Conservation (phyloP, 139 green algal genomes). For the Picochlorum costavermella region DNA sequence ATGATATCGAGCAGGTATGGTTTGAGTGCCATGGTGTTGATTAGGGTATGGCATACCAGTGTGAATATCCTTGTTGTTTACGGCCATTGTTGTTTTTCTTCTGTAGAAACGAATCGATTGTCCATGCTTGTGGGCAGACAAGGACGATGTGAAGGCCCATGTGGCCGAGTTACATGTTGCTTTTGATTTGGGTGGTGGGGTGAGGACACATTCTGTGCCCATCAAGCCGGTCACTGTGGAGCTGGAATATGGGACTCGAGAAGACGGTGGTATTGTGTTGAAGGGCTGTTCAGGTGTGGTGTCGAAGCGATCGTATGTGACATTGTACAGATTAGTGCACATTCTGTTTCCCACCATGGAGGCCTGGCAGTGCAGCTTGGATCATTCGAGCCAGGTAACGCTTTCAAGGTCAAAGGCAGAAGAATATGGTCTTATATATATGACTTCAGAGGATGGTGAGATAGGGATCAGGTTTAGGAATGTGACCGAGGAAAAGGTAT, state of each 20-base stretch:
- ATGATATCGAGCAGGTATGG: no score
- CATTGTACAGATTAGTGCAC: constrained; percentile 14
- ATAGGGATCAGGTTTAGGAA: not conserved
- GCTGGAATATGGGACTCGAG: not conserved
- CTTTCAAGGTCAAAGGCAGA: not conserved
- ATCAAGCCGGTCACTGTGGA: constrained; percentile 18
- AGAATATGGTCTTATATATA: not conserved
- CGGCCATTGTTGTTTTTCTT: no score
- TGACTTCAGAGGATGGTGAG: not conserved
- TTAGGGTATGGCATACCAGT: no score
- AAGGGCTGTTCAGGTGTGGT: not conserved
- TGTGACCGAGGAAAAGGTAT: not conserved
- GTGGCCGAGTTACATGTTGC: constrained; percentile 7
- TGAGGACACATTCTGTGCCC: not conserved
- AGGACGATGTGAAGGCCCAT: not conserved
- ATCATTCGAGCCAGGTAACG: not conserved
- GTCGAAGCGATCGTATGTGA: constrained; percentile 10
- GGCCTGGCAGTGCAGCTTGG: constrained; percentile 10
- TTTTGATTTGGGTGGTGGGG: constrained; percentile 17
- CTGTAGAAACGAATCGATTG: not conserved
- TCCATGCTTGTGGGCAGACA: constrained; percentile 22
- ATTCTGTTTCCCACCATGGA: constrained; percentile 23
- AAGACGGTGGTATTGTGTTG: no score
- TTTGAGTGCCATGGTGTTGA: no score
- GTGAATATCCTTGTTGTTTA: no score